Conservation (phyloP, 208 protist genomes). For the Acanthamoeba castellanii region DNA sequence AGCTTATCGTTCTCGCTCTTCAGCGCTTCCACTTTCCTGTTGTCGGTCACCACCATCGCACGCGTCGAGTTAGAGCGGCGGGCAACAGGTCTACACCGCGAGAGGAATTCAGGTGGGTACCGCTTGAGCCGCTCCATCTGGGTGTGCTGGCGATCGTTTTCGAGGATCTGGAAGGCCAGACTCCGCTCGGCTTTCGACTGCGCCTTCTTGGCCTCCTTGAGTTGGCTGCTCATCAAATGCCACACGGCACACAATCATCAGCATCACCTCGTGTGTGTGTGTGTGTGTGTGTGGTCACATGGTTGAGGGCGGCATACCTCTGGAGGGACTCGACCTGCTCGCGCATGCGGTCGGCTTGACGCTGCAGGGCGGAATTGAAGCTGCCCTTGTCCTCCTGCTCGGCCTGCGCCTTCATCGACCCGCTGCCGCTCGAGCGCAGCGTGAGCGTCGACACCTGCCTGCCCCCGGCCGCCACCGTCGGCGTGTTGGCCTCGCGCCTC, state of each 20-base stretch:
- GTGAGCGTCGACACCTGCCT: neutral
- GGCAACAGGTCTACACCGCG: too few species aligned
- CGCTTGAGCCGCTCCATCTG: slow-evolving; percentile 38
- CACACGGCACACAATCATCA: neutral
- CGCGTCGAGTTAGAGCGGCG: too few species aligned
- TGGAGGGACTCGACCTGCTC: slow-evolving; percentile 48
- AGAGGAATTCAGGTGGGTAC: neutral
- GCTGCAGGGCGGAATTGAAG: slow-evolving; percentile 24
- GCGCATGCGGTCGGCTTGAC: neutral
- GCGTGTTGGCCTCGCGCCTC: neutral
- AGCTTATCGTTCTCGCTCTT: slow-evolving; percentile 34
- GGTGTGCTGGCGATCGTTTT: slow-evolving; percentile 62
- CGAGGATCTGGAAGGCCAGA: slow-evolving; percentile 52
- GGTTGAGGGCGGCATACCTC: neutral
- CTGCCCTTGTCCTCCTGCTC: slow-evolving; percentile 19
- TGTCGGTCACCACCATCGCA: neutral
- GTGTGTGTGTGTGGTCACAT: neutral
- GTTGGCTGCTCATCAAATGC: neutral
- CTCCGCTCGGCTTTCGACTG: slow-evolving; percentile 42
- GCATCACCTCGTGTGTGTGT: too few species aligned
- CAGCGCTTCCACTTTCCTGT: slow-evolving; percentile 20
- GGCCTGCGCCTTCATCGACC: neutral
- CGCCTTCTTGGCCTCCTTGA: slow-evolving; percentile 54
- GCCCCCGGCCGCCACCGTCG: neutral
- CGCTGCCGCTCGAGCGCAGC: neutral